Base-by-base conservation (phyloP, 768 basidiomycete genomes). In the Hebeloma cylindrosporum region DNA sequence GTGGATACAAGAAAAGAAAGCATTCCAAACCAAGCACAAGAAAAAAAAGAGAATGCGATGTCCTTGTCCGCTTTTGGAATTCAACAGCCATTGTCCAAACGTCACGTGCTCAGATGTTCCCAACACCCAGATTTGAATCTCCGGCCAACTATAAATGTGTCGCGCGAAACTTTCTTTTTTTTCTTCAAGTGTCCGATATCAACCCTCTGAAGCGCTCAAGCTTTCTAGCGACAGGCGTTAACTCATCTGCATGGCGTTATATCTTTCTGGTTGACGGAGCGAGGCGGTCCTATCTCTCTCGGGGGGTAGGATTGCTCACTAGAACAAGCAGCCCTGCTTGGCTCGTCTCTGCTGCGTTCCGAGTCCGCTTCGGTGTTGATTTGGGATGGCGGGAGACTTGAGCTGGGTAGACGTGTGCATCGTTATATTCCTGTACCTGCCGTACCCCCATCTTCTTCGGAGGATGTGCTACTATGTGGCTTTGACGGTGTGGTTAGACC, bases 371-470 rank as follows among this genome's bases (percentile, higher is more conserved):
- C 58, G 72, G 78, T 69, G 78, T 83, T 61, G 81, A 81, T 68
- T 78, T 71, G 74, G 59, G 56, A 53, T 57, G 56, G 52, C 65
- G 60, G 69, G 60, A 72, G 72, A 73, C 63, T 59, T 58, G 73
- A 51, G 51, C 60, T 66, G 67, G 60, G 60, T 63, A 64, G 59
- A 29, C 51, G 60, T 62, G 52, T 56, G 76, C 71, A 74, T 80
- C 80, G 80, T 84, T 78, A 88, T 88, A 86, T 88, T 85, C 80
- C 83, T 83, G 71, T 73, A 82, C 80, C 78, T 80, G 71, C 83
- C 79, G 83, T 83, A 85, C 68, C 54, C n/a, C 56, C 52, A 46
- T 54, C 50, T 50, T 59, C 40, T 47, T 58, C 50, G 48, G 54
- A 59, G 52, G 60, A 56, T 63, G 64, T 71, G 83, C 74, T 71